phyloP scores from a whole-genome alignment of 2,329 filamentous ascomycete species.

The Pseudogymnoascus pannorum region DNA sequence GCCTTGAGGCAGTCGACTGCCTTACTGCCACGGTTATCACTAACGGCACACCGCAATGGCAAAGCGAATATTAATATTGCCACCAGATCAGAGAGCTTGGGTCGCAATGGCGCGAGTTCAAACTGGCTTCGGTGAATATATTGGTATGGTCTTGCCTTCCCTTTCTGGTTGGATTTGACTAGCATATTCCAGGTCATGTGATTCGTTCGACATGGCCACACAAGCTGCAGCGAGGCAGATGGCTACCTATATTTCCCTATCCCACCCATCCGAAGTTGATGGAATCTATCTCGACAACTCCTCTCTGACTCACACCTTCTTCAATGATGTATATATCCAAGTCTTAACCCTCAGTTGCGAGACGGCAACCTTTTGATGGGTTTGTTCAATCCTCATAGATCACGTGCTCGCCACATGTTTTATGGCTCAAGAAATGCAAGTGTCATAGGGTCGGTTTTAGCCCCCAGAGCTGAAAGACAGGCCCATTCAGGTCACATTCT shows the following conservation, averaged over 20 bases:
- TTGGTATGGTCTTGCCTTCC: slow-evolving; percentile 8
- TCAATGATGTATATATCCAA: slow-evolving; percentile 8
- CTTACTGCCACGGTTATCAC: neutral
- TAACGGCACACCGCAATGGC: neutral
- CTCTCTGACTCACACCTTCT: neutral
- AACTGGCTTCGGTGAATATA: neutral
- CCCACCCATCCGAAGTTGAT: neutral
- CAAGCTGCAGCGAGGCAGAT: slow-evolving; percentile 7
- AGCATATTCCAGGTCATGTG: slow-evolving; percentile 8
- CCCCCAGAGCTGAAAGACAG: neutral
- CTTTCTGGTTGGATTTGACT: slow-evolving; percentile 2
- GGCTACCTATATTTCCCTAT: slow-evolving; percentile 4
- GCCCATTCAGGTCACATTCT: neutral
- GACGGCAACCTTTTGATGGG: neutral
- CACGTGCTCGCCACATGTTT: slow-evolving; percentile 1
- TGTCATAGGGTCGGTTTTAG: neutral
- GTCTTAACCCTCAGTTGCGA: neutral
- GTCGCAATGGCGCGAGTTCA: slow-evolving; percentile 8
- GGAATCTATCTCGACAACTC: slow-evolving; percentile 2
- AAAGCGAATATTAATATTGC: neutral
- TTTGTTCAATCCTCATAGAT: slow-evolving; percentile 4
- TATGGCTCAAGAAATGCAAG: slow-evolving; percentile 2
- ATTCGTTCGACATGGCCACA: slow-evolving; percentile 4
- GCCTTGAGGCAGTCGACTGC: neutral
- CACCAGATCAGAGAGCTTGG: slow-evolving; percentile 9